These are phyloP conservation scores for Quercus engelmannii DNA, from an alignment of 306 rosid species.

Conservation along the genomic window DNA sequence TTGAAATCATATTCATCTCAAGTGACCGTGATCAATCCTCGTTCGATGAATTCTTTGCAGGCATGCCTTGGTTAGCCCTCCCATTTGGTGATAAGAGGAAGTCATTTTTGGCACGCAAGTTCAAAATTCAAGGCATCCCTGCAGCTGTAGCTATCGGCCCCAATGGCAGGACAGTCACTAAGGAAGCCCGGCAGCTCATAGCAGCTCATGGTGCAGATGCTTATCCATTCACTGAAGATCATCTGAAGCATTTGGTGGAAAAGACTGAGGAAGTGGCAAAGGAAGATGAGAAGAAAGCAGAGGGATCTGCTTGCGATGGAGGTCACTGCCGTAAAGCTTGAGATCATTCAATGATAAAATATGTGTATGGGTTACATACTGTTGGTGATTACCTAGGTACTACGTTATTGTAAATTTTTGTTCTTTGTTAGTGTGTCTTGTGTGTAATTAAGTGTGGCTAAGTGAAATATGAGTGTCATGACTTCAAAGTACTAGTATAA, in stretches of 20 bases:
- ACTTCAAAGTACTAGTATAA: not conserved
- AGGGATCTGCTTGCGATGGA: conserved; percentile 37
- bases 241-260: conserved; percentile 30
- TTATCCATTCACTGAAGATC: conserved; percentile 44
- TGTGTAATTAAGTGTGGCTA: too few relatives aligned
- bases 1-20: conserved; percentile 43
- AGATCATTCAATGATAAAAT: not conserved
- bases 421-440: not conserved
- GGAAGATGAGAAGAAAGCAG: conserved; percentile 15
- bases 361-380: not conserved
- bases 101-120: conserved; percentile 15
- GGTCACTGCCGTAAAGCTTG: conserved; percentile 38
- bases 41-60: conserved; percentile 26
- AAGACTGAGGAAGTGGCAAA: conserved; percentile 22
- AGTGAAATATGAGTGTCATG: not conserved
- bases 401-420: not conserved
- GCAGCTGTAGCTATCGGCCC: conserved; percentile 30
- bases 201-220: conserved; percentile 37
- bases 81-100: conserved; percentile 48
- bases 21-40: conserved; percentile 33
- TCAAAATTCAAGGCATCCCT: conserved; percentile 42
- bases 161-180: conserved; percentile 24
- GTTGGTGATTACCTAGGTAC: not conserved
- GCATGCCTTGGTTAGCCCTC: conserved; percentile 51
- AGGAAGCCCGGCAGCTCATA: conserved; percentile 25